Evolutionary conservation across 2,329 filamentous ascomycete species (phyloP).

Genomic region (Akanthomyces muscarius): DNA sequence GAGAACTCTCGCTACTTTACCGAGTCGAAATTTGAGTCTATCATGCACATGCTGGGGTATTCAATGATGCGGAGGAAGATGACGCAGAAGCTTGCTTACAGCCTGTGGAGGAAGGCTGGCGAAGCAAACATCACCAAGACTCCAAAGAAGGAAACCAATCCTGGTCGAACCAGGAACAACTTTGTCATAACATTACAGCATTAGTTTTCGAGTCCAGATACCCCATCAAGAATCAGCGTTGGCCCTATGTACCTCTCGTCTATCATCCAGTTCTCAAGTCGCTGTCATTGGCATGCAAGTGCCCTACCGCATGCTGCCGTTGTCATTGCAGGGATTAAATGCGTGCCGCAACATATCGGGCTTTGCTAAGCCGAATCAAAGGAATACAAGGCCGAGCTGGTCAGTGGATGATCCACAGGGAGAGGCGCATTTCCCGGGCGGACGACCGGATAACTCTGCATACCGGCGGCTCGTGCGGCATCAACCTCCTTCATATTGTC

Average conservation of each 20-base stretch:
- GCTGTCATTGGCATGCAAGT: background rate
- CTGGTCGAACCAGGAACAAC: slow-evolving; percentile 79
- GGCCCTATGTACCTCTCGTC: background rate
- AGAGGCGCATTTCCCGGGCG: slow-evolving; percentile 69
- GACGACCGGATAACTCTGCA: slow-evolving; percentile 58
- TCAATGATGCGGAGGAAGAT: slow-evolving; percentile 60
- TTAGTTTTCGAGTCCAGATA: slow-evolving; percentile 3
- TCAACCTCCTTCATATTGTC: slow-evolving; percentile 71
- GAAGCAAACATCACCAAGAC: background rate
- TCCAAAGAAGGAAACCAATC: slow-evolving; percentile 70
- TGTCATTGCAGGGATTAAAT: too few relatives aligned
- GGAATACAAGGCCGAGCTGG: slow-evolving; percentile 28
- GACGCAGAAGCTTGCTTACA: slow-evolving; percentile 82
- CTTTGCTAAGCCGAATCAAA: slow-evolving; percentile 4
- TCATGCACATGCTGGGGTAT: slow-evolving; percentile 79
- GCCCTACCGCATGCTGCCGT: background rate
- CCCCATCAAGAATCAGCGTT: background rate
- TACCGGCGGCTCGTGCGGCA: slow-evolving; percentile 58
- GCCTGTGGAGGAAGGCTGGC: slow-evolving; percentile 65
- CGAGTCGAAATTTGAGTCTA: slow-evolving; percentile 60
- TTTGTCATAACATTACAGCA: slow-evolving; percentile 71
- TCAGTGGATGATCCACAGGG: slow-evolving; percentile 42
- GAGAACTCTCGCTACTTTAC: slow-evolving; percentile 88
- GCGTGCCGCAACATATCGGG: background rate
- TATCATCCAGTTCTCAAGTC: background rate